A percentile compares a stretch with the other conserved stretches of the same genome.
These are phyloP conservation scores for Phytophthora megakarya DNA, from an alignment of 352 stramenopile genomes.

Conservation along the genomic window DNA sequence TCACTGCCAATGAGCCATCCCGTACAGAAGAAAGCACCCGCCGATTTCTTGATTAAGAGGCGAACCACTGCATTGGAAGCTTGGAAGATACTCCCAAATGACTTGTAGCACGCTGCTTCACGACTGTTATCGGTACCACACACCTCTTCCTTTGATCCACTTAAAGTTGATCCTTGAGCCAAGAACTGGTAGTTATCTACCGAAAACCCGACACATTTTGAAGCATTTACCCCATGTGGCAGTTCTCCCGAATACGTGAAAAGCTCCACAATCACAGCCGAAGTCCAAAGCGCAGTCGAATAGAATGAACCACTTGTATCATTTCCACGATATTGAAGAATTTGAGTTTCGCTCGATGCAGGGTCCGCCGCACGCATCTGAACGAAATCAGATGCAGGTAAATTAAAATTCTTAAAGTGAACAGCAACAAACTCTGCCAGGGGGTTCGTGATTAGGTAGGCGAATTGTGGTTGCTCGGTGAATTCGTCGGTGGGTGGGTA, in stretches of 20 bases:
- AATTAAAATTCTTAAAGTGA: conserved; percentile 68
- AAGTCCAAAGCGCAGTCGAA: conserved; percentile 34
- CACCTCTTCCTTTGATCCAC: conserved; percentile 45
- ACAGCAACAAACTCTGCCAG: conserved; percentile 58
- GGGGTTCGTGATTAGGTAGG: conserved; percentile 46
- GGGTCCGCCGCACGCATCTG: conserved; percentile 41
- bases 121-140: conserved; percentile 59
- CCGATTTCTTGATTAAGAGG: conserved; percentile 63
- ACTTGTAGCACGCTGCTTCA: conserved; percentile 55
- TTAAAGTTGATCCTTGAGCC: conserved; percentile 18
- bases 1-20: conserved; percentile 77
- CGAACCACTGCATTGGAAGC: conserved; percentile 46
- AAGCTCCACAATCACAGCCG: conserved; percentile 52
- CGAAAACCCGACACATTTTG: conserved; percentile 49
- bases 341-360: conserved; percentile 25
- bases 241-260: conserved; percentile 27
- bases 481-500: conserved; percentile 34
- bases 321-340: conserved; percentile 43
- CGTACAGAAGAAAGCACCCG: conserved; percentile 65
- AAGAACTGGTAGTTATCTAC: conserved; percentile 54
- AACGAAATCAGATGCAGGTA: conserved; percentile 59
- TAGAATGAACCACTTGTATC: conserved; percentile 41
- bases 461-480: conserved; percentile 35
- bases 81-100: conserved; percentile 21
- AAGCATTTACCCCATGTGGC: conserved; percentile 12